Base-by-base conservation (phyloP, 129 eudicot genomes). In the Flaveria robusta region DNA sequence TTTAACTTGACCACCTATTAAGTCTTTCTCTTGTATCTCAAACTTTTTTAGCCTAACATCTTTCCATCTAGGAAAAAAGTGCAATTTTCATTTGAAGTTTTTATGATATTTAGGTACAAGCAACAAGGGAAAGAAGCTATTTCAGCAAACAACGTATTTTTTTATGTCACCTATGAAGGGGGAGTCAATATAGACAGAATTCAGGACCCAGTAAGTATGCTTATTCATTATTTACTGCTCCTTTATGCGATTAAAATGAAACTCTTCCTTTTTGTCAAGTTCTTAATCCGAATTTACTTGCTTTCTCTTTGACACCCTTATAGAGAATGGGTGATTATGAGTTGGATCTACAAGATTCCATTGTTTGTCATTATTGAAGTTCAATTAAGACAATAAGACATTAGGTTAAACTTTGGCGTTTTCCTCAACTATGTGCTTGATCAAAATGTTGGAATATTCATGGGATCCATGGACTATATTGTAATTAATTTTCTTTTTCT, bases 41-140 rank as follows among this genome's bases (percentile, higher is more conserved):
- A 70, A 27, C 15, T 29, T 47, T 49, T 70, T 18, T 34, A 64
- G 3, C 26, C 22, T 75, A n/a, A 63, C 63, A 63, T 75, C 62
- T 46, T 47, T 6, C 46, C 71, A 10, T 54, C 63, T 45, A 47
- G 70, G 50, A 56, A 67, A 52, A 67, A 43, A 68, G 76, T n/a
- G n/a, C n/a, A n/a, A n/a, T n/a, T 18, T 58, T 73, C 29, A 4
- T 34, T 27, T 64, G 18, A 50, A 31, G 31, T 23, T 75, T 74
- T 69, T 43, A 14, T 59, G 46, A 65, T 75, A 15, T 51, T 47
- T 80, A 93, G 98, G 90, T 88, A 93, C 76, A 93, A 93, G 86
- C 98, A 93, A 85, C 91, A 89, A 74, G 98, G 98, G 81, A 90
- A 88, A 84, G 97, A 88, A 47, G 98, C 98, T 45, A 83, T 88